phyloP scores from a whole-genome alignment of 768 basidiomycete genomes.

The Suillus fuscotomentosus region DNA sequence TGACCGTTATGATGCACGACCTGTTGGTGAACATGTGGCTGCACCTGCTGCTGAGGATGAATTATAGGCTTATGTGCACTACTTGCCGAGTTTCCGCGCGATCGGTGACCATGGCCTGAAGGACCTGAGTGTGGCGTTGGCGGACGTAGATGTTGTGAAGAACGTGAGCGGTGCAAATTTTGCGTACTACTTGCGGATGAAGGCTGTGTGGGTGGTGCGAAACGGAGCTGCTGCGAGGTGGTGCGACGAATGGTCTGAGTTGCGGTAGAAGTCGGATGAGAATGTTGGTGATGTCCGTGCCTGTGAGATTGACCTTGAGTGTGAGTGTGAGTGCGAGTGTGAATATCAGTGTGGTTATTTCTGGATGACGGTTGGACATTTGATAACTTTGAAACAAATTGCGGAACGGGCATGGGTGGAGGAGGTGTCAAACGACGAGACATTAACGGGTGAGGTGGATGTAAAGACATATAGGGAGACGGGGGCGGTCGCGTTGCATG shows the following conservation, averaged over 20 bases:
- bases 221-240: constrained; percentile 10
- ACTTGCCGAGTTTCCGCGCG: constrained; percentile 22
- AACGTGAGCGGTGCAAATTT: neutral
- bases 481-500: constrained; percentile 17
- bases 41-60: constrained; percentile 3
- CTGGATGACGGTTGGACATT: constrained; percentile 6
- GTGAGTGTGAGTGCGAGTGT: neutral
- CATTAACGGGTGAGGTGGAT: neutral
- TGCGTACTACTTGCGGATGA: constrained; percentile 7
- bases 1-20: constrained; percentile 12
- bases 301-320: constrained; percentile 11
- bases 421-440: neutral
- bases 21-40: constrained; percentile 8
- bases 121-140: constrained; percentile 8
- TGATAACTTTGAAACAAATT: constrained; percentile 9
- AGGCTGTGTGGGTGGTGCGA: neutral
- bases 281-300: constrained; percentile 19
- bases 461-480: neutral
- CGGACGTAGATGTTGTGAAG: neutral
- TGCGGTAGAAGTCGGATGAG: constrained; percentile 23
- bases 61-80: constrained; percentile 2
- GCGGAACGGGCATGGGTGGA: constrained; percentile 8
- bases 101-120: constrained; percentile 14
- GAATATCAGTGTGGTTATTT: constrained; percentile 8
- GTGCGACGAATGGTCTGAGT: constrained; percentile 10